phyloP scores from a whole-genome alignment of 2,329 filamentous ascomycete species.

The Venturia aucupariae region DNA sequence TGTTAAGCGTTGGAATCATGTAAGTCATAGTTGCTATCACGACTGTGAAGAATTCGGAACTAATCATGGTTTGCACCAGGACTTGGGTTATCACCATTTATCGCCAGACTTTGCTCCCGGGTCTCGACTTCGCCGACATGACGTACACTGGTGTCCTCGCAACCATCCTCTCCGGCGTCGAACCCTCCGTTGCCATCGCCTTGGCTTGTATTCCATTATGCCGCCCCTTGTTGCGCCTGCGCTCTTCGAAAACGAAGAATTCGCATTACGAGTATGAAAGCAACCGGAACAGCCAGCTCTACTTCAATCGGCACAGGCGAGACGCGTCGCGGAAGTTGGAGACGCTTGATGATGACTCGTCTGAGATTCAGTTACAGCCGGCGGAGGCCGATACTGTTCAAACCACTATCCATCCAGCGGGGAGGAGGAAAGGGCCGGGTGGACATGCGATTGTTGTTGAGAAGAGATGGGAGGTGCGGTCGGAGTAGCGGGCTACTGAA shows the following conservation, averaged over 20 bases:
- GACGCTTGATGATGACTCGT: background rate
- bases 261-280: background rate
- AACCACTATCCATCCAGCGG: background rate
- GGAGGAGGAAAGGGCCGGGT: background rate
- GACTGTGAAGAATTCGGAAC: too few species aligned
- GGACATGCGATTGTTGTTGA: background rate
- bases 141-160: slow-evolving; percentile 19
- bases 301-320: background rate
- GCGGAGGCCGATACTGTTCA: background rate
- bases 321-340: background rate
- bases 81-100: slow-evolving; percentile 23
- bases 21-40: slow-evolving; percentile 8
- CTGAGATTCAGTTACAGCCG: background rate
- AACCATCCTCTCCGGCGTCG: slow-evolving; percentile 20
- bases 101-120: slow-evolving; percentile 17
- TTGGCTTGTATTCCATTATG: slow-evolving; percentile 20
- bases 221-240: slow-evolving; percentile 16
- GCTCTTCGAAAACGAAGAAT: background rate
- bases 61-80: slow-evolving; percentile 14
- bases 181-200: slow-evolving; percentile 20
- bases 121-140: slow-evolving; percentile 19
- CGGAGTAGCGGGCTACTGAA: too few species aligned
- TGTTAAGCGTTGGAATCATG: slow-evolving; percentile 21
- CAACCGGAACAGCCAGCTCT: background rate
- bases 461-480: background rate